Percentiles rank a stretch among this genome's conserved stretches.
Conservation (phyloP, 2,329 filamentous ascomycete genomes). For the Gliomastix tumulicola region DNA sequence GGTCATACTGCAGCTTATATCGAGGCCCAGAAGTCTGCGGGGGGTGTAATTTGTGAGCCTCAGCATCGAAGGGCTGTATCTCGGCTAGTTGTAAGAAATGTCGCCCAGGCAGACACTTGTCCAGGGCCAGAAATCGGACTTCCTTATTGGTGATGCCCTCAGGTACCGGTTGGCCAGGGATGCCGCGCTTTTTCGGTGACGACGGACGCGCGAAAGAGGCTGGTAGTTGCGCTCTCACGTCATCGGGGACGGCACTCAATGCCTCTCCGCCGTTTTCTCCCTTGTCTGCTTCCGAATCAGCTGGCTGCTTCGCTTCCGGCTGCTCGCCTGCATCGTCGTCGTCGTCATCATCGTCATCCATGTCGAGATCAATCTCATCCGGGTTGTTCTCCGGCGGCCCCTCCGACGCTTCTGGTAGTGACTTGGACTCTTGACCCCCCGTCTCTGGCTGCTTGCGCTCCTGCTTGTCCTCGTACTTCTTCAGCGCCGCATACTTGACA, state of each 20-base stretch:
- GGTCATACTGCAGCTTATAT: conserved; percentile 70
- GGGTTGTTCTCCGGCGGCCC: conserved; percentile 37
- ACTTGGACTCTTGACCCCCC: not conserved
- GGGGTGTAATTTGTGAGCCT: conserved; percentile 11
- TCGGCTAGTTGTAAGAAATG: conserved; percentile 78
- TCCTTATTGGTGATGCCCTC: conserved; percentile 67
- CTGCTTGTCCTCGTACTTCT: conserved; percentile 47
- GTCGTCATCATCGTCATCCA: conserved; percentile 43
- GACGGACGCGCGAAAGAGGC: conserved; percentile 56
- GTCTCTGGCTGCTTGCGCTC: conserved; percentile 5
- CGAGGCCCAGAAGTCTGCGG: conserved; percentile 24
- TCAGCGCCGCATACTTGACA: conserved; percentile 72
- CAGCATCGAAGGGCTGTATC: conserved; percentile 40
- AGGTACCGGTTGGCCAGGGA: conserved; percentile 58
- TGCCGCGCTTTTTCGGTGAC: conserved; percentile 22
- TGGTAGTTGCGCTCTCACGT: conserved; percentile 67
- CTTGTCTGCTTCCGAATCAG: not conserved
- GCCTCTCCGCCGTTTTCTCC: too few relatives aligned
- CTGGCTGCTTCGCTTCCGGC: conserved; percentile 2
- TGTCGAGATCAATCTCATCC: conserved; percentile 65
- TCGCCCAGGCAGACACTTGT: conserved; percentile 78
- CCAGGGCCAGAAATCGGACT: conserved; percentile 81
- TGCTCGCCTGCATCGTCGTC: conserved; percentile 10
- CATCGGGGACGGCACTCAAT: conserved; percentile 50
- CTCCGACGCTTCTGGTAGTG: not conserved